These are phyloP conservation scores for Bonia amplexicaulis DNA, from an alignment of 176 grass and related monocot genomes.

Conservation along the genomic window DNA sequence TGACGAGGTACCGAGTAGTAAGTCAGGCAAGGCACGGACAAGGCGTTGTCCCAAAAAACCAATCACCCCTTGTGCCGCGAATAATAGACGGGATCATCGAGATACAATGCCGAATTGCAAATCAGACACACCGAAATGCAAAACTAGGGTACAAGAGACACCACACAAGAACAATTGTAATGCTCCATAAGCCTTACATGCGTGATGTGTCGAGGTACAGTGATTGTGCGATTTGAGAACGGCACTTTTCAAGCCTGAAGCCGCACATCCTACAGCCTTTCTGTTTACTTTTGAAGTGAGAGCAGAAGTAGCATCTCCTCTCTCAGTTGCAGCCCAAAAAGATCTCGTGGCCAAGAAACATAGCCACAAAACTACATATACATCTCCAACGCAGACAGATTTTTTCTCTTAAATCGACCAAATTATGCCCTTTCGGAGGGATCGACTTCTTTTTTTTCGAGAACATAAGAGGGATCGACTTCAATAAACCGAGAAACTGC, in stretches of 20 bases:
- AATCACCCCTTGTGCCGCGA: too few relatives aligned
- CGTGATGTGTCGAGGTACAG: neutral
- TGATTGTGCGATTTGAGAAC: neutral
- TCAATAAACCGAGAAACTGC: neutral
- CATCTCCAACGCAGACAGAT: neutral
- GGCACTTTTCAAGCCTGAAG: neutral
- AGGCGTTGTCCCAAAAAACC: too few relatives aligned
- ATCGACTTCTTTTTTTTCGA: too few relatives aligned
- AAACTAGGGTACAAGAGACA: too few relatives aligned
- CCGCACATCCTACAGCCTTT: neutral
- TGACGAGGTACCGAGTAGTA: too few relatives aligned
- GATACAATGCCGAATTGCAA: too few relatives aligned
- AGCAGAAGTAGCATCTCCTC: neutral
- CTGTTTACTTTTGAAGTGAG: neutral
- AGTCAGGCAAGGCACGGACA: too few relatives aligned
- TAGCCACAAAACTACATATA: too few relatives aligned
- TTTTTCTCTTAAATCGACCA: neutral
- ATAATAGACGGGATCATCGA: too few relatives aligned
- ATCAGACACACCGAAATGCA: too few relatives aligned
- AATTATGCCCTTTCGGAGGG: neutral
- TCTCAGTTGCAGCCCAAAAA: neutral
- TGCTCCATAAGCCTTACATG: neutral
- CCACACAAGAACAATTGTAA: too few relatives aligned
- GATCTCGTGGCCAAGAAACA: neutral
- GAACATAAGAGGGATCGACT: too few relatives aligned